Conservation (phyloP, 2,329 filamentous ascomycete genomes). For the Cladosporium halotolerans region DNA sequence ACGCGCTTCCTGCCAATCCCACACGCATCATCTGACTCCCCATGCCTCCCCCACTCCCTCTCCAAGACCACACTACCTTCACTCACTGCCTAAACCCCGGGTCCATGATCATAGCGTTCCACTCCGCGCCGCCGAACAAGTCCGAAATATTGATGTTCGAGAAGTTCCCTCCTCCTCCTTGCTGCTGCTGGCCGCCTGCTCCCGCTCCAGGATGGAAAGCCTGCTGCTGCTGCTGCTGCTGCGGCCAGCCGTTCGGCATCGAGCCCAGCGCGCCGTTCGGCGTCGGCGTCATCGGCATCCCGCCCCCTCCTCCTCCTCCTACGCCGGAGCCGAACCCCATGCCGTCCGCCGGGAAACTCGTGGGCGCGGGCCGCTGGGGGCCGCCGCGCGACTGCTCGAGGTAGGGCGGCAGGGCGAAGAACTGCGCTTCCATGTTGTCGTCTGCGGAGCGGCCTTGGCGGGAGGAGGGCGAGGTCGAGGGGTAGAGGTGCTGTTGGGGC, state of each 20-base stretch:
- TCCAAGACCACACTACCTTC: background rate
- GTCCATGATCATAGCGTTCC: conserved; percentile 28
- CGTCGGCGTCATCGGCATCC: background rate
- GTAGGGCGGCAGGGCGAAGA: conserved; percentile 67
- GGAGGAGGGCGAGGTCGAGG: conserved; percentile 8
- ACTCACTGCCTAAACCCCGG: conserved; percentile 15
- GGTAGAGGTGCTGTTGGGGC: background rate
- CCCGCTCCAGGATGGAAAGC: conserved; percentile 15
- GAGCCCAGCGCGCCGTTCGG: conserved; percentile 15
- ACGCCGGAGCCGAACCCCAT: background rate
- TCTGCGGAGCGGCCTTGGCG: conserved; percentile 15
- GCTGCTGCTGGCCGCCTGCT: conserved; percentile 11
- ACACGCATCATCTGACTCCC: background rate
- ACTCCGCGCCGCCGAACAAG: conserved; percentile 33
- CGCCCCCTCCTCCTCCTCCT: background rate
- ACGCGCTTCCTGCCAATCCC: background rate
- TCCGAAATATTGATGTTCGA: conserved; percentile 31
- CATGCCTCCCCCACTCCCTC: background rate
- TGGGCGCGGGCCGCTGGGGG: conserved; percentile 26
- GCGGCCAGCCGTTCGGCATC: conserved; percentile 20
- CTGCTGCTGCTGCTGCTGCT: conserved; percentile 14
- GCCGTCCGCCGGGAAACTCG: conserved; percentile 9
- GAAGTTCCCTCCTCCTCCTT: conserved; percentile 12
- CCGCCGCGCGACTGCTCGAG: conserved; percentile 49
- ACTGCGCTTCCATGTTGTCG: conserved; percentile 66